A percentile compares a stretch with the other conserved stretches of the same genome.
Conservation (phyloP, 768 basidiomycete species). For the Naganishia onofrii region DNA sequence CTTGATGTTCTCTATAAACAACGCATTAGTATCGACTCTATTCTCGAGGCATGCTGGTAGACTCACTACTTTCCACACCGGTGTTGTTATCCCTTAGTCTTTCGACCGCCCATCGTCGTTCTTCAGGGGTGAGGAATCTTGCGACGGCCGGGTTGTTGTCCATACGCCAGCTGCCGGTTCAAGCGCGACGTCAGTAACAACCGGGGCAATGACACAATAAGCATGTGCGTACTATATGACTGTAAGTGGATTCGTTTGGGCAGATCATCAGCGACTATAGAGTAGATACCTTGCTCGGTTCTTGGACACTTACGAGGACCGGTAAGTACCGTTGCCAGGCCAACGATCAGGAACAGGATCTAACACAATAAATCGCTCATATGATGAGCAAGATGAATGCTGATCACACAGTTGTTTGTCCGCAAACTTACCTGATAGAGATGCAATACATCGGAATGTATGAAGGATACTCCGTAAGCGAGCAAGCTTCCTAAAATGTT, state of each 20-base stretch:
- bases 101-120: slow-evolving; percentile 31
- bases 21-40: background rate
- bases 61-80: slow-evolving; percentile 31
- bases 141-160: slow-evolving; percentile 35
- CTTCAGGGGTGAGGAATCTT: slow-evolving; percentile 26
- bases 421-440: slow-evolving; percentile 50
- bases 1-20: slow-evolving; percentile 28
- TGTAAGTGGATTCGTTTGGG: background rate
- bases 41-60: background rate
- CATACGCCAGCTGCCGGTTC: slow-evolving; percentile 10
- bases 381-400: no score
- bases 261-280: background rate
- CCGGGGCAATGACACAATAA: background rate
- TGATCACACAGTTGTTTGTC: no score
- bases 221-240: slow-evolving; percentile 17
- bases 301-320: slow-evolving; percentile 44
- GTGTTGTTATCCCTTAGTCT: slow-evolving; percentile 44
- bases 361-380: background rate
- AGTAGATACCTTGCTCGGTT: background rate
- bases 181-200: slow-evolving; percentile 1
- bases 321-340: slow-evolving; percentile 54
- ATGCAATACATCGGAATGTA: slow-evolving; percentile 49
- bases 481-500: slow-evolving; percentile 56
- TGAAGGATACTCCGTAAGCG: slow-evolving; percentile 56
- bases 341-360: slow-evolving; percentile 57